phyloP scores from a whole-genome alignment of 495 filamentous ascomycete genomes.

The Hamigera avellanea region DNA sequence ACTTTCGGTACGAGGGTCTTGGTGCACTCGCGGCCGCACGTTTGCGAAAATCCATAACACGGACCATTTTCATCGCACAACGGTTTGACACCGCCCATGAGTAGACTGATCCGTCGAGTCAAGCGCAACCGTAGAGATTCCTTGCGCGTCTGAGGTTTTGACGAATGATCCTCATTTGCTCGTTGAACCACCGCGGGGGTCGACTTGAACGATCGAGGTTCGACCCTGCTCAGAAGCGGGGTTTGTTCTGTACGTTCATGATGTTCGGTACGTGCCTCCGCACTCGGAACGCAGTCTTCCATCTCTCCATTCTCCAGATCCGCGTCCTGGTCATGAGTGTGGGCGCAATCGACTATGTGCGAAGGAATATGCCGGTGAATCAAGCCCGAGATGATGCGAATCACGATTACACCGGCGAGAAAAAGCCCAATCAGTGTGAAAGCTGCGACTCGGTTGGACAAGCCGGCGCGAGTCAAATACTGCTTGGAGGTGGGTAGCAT shows the following conservation, averaged over 20 bases:
- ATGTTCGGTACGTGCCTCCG: conserved; percentile 10
- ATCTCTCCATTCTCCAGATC: conserved; percentile 20
- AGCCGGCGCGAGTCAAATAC: conserved; percentile 58
- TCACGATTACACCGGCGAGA: conserved; percentile 69
- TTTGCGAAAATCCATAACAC: conserved; percentile 76
- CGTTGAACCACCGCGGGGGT: conserved; percentile 14
- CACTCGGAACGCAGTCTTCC: conserved; percentile 10
- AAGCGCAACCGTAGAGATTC: conserved; percentile 30
- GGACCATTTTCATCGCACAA: conserved; percentile 64
- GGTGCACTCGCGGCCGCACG: conserved; percentile 69
- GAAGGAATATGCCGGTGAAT: conserved; percentile 80
- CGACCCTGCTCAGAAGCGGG: conserved; percentile 23
- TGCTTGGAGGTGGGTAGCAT: conserved; percentile 80
- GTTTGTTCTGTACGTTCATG: conserved; percentile 26
- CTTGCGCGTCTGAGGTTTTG: conserved; percentile 4
- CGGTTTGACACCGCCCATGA: conserved; percentile 55
- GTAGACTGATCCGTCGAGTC: conserved; percentile 42
- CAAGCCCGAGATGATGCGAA: conserved; percentile 66
- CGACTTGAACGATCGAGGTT: conserved; percentile 11
- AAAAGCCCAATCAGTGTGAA: conserved; percentile 70
- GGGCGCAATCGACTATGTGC: conserved; percentile 88
- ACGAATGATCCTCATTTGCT: not conserved
- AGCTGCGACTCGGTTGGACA: conserved; percentile 52
- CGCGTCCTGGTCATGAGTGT: conserved; percentile 54
- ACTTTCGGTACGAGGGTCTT: conserved; percentile 17